Conservation (phyloP, 345 rosid genomes). For the Clarkia xantiana region DNA sequence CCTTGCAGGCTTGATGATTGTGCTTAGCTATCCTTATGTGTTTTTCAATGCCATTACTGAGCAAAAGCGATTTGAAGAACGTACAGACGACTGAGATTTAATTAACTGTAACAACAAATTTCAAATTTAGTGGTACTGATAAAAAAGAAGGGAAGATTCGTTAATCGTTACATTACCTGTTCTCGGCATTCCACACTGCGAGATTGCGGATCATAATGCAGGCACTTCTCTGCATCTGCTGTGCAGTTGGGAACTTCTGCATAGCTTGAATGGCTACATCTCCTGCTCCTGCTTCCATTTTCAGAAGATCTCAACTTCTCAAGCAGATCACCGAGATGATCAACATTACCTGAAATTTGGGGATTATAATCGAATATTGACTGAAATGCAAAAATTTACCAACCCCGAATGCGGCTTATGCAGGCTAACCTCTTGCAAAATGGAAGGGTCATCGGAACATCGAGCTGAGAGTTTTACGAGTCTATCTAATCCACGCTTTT, state of each 20-base stretch:
- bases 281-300: conserved; percentile 90
- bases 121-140: background rate
- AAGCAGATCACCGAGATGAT: conserved; percentile 59
- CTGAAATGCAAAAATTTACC: too few species aligned
- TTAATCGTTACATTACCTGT: too few species aligned
- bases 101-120: background rate
- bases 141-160: too few species aligned
- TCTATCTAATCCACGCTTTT: conserved; percentile 57
- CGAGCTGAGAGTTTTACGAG: conserved; percentile 54
- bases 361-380: too few species aligned
- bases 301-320: conserved; percentile 84
- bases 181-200: conserved; percentile 67
- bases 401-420: background rate
- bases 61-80: conserved; percentile 43
- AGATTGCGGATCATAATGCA: conserved; percentile 92
- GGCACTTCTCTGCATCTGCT: conserved; percentile 53
- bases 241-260: conserved; percentile 62
- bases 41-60: conserved; percentile 57
- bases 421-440: conserved; percentile 66
- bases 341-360: conserved; percentile 49
- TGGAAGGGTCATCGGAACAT: conserved; percentile 67
- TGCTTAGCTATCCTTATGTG: conserved; percentile 56
- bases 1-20: conserved; percentile 57
- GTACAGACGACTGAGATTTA: background rate
- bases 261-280: conserved; percentile 77